Evolutionary conservation across 2,329 filamentous ascomycete species (phyloP), one percentile per base, ranked within the genome.

Genomic region (Colletotrichum sp.): DNA sequence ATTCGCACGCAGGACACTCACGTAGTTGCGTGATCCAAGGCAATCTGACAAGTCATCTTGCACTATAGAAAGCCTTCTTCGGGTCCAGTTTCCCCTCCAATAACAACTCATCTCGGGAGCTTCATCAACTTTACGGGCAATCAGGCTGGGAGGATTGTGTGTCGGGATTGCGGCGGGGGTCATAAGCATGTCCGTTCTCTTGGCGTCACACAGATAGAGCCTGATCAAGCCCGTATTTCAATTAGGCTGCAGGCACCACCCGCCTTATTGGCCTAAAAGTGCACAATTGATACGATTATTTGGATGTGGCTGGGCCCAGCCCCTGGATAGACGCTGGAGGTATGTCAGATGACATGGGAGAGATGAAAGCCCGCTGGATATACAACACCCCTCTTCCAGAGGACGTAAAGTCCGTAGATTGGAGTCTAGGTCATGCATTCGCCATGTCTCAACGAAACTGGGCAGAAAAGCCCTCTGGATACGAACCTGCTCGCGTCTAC

Each of bases 51-150:
- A 22, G n/a, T 48, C 44, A 8, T 13, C 5, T 48, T 48, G 44
- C 0, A 48, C n/a, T 22, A 13, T 12, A 2, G n/a, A 48, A 7
- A 48, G 19, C n/a, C 4, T 7, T 2, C 1, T 13, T 7, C n/a
- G 44, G 5, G 44, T 1, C 6, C 9, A 48, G 0, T 4, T 48
- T 52, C n/a, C 9, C 44, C 44, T 52, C 44, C 12, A 13, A 5
- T 48, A 0, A 48, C 1, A 3, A 8, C 22, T 22, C n/a, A 52
- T 3, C 44, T 13, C 9, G 6, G 6, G n/a, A 1, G 19, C 6
- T 48, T 48, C 44, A 7, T 48, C n/a, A 13, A 13, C 0, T 2
- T 22, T 52, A 8, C 44, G 44, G 1, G 11, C 44, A 13, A 22
- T 52, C 44, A 52, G 44, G 44, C 44, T 52, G n/a, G 44, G 44